Base-by-base conservation (phyloP, 768 basidiomycete species). In the Tylopilus plumbeoviolaceoides region DNA sequence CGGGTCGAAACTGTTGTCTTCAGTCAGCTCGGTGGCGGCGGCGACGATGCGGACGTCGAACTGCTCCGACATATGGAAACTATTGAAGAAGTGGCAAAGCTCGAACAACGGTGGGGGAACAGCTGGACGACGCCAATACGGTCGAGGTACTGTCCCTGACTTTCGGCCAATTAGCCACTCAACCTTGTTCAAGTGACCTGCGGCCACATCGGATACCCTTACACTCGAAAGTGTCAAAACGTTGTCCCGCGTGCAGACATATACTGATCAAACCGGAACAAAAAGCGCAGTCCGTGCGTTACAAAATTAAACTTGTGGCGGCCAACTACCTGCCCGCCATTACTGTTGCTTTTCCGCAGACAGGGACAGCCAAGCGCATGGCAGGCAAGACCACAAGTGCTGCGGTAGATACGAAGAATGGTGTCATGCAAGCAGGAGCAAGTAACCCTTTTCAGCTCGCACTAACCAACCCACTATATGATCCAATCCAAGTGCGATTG, bases 231-330 rank as follows among this genome's bases (percentile, higher is more conserved):
- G 83, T 89, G 48, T 93, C 94, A 4, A 98, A 98, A 71, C 91
- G 97, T 5, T 99, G 97, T 73, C 87, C 93, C 14, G 79, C 78
- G 2, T 99, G 97, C 67, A 85, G 90, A 17, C 95, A 98, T 69
- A 97, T 98, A 60, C 81, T 99, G 57, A 97, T 98, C 72, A 97
- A 98, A 67, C 97, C 97, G 4, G 97, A 99, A 68, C 89, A 95
- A 64, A 99, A 99, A 66, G 88, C 94, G 0, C 91, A 93, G 60
- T 93, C 91, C 17, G 87, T 90, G 35, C 83, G 92, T 17, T 98
- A 87, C 78, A 98, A 98, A 73, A 98, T 99, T 72, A 98, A 98
- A 70, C 84, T 98, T 47, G 91, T 95, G 51, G 97, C 95, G 0
- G 83, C 91, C 27, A 95, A 89, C 67, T 98, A 98, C 70, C 77